Conservation (phyloP, 2,329 filamentous ascomycete species). For the Dothiorella sarmentorum region DNA sequence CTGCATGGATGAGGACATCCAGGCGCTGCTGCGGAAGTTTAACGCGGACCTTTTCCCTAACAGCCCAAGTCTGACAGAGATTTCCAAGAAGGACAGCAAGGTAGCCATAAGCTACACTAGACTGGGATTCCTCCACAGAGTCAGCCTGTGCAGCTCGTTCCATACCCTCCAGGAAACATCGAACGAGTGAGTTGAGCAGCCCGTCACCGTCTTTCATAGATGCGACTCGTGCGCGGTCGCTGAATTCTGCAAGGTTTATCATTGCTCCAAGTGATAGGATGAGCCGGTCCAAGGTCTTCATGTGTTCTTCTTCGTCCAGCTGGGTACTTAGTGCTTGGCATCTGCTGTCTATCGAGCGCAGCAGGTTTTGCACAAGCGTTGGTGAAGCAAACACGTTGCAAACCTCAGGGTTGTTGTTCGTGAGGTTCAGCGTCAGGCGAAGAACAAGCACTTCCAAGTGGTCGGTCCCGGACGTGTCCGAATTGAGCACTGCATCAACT, state of each 20-base stretch:
- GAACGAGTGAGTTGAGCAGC: constrained; percentile 59
- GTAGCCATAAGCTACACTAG: constrained; percentile 83
- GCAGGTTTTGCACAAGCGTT: constrained; percentile 47
- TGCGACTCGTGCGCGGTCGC: constrained; percentile 51
- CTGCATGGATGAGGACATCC: constrained; percentile 51
- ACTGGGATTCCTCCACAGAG: constrained; percentile 64
- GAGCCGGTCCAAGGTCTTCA: constrained; percentile 61
- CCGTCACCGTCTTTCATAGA: constrained; percentile 32
- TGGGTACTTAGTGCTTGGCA: constrained; percentile 28
- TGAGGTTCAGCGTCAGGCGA: constrained; percentile 77
- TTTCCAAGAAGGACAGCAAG: constrained; percentile 81
- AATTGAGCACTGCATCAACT: not conserved
- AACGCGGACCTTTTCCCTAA: constrained; percentile 42
- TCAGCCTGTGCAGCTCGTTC: constrained; percentile 57
- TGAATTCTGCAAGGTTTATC: constrained; percentile 85
- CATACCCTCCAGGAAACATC: constrained; percentile 65
- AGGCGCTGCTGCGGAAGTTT: constrained; percentile 44
- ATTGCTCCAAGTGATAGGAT: constrained; percentile 76
- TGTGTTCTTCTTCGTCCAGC: constrained; percentile 50
- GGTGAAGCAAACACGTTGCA: constrained; percentile 63
- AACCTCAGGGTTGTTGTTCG: constrained; percentile 71
- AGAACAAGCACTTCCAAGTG: constrained; percentile 42
- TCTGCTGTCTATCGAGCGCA: constrained; percentile 28
- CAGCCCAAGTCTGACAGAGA: constrained; percentile 59
- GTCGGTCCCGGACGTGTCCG: not conserved